Evolutionary conservation across 1,139 yeast species (phyloP).

Genomic region (Scheffersomyces segobiensis): DNA sequence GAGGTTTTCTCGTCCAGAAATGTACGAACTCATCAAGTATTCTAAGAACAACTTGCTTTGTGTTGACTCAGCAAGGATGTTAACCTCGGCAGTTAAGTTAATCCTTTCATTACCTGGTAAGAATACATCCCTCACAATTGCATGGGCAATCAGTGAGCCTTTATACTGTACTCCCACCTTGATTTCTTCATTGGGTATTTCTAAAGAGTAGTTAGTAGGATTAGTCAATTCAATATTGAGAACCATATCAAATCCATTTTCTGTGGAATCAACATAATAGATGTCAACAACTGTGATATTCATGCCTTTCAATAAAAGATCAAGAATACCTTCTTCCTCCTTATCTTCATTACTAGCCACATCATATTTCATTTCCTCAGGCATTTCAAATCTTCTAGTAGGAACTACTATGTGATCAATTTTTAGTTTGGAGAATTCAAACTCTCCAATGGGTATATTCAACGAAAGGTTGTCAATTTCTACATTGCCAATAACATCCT

Average conservation of each 20-base stretch:
- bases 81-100: slow-evolving; percentile 14
- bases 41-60: slow-evolving; percentile 14
- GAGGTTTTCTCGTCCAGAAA: slow-evolving; percentile 21
- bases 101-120: slow-evolving; percentile 18
- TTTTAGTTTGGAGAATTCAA: neutral
- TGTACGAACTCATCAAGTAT: slow-evolving; percentile 20
- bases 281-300: slow-evolving; percentile 25
- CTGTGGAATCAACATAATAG: slow-evolving; percentile 23
- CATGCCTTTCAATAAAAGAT: slow-evolving; percentile 15
- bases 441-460: slow-evolving; percentile 6
- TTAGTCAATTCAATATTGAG: slow-evolving; percentile 38
- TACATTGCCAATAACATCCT: slow-evolving; percentile 14
- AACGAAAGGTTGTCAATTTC: slow-evolving; percentile 17
- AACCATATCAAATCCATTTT: slow-evolving; percentile 17
- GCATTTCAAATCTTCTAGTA: neutral
- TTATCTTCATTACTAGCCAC: neutral
- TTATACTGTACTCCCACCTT: slow-evolving; percentile 18
- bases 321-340: neutral
- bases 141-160: slow-evolving; percentile 17
- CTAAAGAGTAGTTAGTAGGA: slow-evolving; percentile 30
- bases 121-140: slow-evolving; percentile 13
- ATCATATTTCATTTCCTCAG: neutral
- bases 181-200: slow-evolving; percentile 20
- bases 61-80: slow-evolving; percentile 10
- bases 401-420: neutral